phyloP scores from a whole-genome alignment of 305 asterid species.

The Plantago coronopus region DNA sequence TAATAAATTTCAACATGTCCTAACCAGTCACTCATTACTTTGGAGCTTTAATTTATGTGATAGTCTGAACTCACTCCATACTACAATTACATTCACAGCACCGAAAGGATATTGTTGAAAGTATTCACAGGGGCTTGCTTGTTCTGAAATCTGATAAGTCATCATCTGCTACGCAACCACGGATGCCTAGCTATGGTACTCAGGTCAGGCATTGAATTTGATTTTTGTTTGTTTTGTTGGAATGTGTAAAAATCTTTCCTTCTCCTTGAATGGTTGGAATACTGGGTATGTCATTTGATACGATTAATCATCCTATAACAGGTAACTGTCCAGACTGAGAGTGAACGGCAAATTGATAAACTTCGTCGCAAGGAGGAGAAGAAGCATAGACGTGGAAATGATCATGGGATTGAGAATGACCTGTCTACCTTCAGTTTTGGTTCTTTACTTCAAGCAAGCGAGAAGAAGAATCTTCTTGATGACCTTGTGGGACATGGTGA shows the following conservation, averaged over 20 bases:
- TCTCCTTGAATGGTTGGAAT: constrained; percentile 21
- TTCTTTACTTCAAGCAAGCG: constrained; percentile 89
- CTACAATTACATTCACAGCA: constrained; percentile 49
- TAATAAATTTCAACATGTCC: too few relatives aligned
- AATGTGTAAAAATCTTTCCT: constrained; percentile 3
- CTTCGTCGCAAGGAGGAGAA: constrained; percentile 95
- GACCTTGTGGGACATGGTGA: constrained; percentile 86
- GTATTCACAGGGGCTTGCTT: constrained; percentile 68
- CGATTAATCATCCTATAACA: constrained; percentile 27
- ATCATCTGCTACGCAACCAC: constrained; percentile 51
- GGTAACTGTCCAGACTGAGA: constrained; percentile 96
- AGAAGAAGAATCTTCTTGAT: constrained; percentile 73
- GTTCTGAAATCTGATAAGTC: constrained; percentile 78
- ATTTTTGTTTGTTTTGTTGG: constrained; percentile 4
- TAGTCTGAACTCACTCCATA: constrained; percentile 13
- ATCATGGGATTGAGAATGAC: constrained; percentile 64
- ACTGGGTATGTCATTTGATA: constrained; percentile 16
- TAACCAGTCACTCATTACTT: too few relatives aligned
- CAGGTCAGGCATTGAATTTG: constrained; percentile 52
- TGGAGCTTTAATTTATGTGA: not conserved
- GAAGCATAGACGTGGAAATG: constrained; percentile 74
- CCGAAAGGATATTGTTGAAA: constrained; percentile 80
- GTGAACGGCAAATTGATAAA: constrained; percentile 82
- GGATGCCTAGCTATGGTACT: constrained; percentile 91
- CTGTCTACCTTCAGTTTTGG: constrained; percentile 61